Evolutionary conservation across 768 basidiomycete genomes (phyloP).

Genomic region (Phallus indusiatus): DNA sequence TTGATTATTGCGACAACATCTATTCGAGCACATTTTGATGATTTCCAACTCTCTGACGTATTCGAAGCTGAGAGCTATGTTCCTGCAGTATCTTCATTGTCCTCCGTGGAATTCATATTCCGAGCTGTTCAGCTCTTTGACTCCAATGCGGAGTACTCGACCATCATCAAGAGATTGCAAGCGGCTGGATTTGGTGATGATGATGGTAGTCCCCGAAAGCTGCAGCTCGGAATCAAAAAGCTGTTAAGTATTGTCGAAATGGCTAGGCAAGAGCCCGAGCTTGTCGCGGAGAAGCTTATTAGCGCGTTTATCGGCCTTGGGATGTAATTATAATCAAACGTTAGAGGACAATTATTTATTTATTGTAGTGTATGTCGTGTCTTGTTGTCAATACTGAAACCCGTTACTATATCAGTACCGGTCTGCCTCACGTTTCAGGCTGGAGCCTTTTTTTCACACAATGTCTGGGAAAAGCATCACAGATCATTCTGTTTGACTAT

Average conservation of each 20-base stretch:
- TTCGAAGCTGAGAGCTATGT: slow-evolving; percentile 86
- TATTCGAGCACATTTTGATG: slow-evolving; percentile 71
- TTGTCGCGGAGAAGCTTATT: slow-evolving; percentile 61
- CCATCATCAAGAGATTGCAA: slow-evolving; percentile 55
- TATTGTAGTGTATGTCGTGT: not conserved
- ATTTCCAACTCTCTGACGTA: slow-evolving; percentile 80
- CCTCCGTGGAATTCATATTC: slow-evolving; percentile 66
- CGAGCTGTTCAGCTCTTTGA: slow-evolving; percentile 72
- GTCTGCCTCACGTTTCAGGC: too few species aligned
- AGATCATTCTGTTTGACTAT: too few species aligned
- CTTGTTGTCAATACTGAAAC: too few species aligned
- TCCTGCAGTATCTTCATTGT: slow-evolving; percentile 67
- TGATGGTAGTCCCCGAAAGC: slow-evolving; percentile 23
- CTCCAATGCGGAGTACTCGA: slow-evolving; percentile 40
- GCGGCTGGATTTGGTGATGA: slow-evolving; percentile 65
- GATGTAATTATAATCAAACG: slow-evolving; percentile 17
- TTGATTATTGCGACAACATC: slow-evolving; percentile 91
- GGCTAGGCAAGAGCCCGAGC: slow-evolving; percentile 91
- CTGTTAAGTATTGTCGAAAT: slow-evolving; percentile 87
- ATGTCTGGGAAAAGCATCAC: too few species aligned
- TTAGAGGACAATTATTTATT: not conserved
- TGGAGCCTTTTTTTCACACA: too few species aligned
- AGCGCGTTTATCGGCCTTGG: slow-evolving; percentile 51
- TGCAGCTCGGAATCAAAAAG: slow-evolving; percentile 92
- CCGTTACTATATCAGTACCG: too few species aligned